Evolutionary conservation across 179 eudicot species (phyloP).

Genomic region (Silene coronaria): DNA sequence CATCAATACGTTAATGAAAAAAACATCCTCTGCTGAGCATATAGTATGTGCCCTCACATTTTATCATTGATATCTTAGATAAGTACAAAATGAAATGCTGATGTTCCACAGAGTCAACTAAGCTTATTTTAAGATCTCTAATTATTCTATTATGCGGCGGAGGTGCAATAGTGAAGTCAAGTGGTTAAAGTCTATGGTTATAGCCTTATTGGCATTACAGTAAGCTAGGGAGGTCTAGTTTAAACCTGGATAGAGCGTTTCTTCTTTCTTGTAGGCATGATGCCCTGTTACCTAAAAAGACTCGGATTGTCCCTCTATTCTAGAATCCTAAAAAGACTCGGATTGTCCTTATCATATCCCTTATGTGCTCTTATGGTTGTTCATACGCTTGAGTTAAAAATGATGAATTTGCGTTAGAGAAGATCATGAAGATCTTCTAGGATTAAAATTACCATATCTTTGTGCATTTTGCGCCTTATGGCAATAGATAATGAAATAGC

Average conservation of each 20-base stretch:
- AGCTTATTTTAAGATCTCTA: background rate
- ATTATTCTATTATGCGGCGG: background rate
- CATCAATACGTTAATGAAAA: background rate
- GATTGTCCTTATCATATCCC: no score
- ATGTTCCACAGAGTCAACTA: background rate
- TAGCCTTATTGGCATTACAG: background rate
- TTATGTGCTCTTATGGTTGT: no score
- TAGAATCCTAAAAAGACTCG: background rate
- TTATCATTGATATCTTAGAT: background rate
- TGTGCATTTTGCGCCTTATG: no score
- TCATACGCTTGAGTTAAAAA: no score
- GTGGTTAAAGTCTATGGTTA: background rate
- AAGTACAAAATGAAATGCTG: background rate
- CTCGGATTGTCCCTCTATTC: background rate
- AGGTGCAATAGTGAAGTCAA: background rate
- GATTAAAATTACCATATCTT: no score
- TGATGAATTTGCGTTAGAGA: no score
- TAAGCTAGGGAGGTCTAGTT: background rate
- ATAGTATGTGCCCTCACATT: background rate
- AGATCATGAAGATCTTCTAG: no score
- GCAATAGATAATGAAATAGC: no score
- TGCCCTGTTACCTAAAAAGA: background rate
- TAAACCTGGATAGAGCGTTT: background rate
- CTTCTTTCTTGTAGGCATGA: background rate
- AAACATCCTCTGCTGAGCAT: no score